Evolutionary conservation across 2,329 filamentous ascomycete genomes (phyloP), one percentile per base, ranked within the genome.

Genomic region (Penicillium occitanis): DNA sequence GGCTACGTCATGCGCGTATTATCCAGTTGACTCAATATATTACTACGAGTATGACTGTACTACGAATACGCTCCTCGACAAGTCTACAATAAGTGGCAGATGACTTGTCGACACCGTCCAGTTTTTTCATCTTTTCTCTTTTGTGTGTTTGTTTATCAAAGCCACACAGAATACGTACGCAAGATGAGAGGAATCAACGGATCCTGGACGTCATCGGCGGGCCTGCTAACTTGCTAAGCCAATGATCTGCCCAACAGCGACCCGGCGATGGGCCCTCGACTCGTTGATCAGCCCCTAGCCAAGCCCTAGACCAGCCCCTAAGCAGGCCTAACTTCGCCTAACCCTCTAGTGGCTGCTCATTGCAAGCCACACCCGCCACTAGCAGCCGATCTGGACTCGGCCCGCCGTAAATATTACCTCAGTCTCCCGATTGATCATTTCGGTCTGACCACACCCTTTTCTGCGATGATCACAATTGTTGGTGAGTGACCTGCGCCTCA

Each of bases 281-380:
- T n/a, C 14, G 40, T 17, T n/a, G 6, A 55, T 22, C 19, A 11
- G 28, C 40, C 22, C 25, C 40, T 48, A 33, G 30, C 6, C 30
- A 7, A 33, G 6, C 58, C 14, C 58, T 50, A 61, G 44, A n/a
- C 6, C n/a, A 22, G 33, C 5, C 30, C 30, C 53, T 25, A 57
- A 14, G 10, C 5, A 11, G 11, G 7, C 30, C 30, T 33, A 33
- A 33, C 1, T 33, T 35, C 33, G 28, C 50, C 50, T 40, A 57
- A 33, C 30, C 8, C 33, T 37, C 7, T 55, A 33, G 51, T 17
- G 50, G 51, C 51, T 55, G 17, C 28, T 35, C 1, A 19, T 44
- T 17, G 42, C 25, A 61, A 61, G 59, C 42, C 59, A 61, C 44
- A 48, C 8, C 25, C 58, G 53, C 58, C 42, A 57, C 33, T 57